These are phyloP conservation scores for Lasiosphaeria hispida DNA, from an alignment of 495 filamentous ascomycete species.

Conservation along the genomic window DNA sequence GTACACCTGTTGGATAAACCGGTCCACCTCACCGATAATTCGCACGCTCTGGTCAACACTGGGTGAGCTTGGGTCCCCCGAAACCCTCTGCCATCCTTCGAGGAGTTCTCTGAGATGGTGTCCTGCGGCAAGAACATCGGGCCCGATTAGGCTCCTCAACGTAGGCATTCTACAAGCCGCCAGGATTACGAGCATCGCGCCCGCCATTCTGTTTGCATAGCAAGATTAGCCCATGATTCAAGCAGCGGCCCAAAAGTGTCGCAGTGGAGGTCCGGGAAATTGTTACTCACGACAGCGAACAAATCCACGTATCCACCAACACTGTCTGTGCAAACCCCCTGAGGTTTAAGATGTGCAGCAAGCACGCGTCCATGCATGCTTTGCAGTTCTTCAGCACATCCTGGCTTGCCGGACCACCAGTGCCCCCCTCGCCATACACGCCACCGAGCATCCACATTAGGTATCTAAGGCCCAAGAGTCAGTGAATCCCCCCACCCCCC, in stretches of 20 bases:
- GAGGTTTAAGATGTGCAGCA: constrained; percentile 42
- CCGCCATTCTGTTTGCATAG: constrained; percentile 27
- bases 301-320: constrained; percentile 50
- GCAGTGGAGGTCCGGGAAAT: background rate
- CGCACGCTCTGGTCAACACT: constrained; percentile 35
- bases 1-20: constrained; percentile 28
- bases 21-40: constrained; percentile 32
- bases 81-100: constrained; percentile 25
- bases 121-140: constrained; percentile 29
- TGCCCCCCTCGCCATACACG: background rate
- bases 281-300: constrained; percentile 43
- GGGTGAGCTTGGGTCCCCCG: constrained; percentile 29
- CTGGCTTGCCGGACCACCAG: constrained; percentile 5
- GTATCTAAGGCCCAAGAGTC: constrained; percentile 15
- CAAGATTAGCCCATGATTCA: background rate
- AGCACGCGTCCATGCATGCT: constrained; percentile 41
- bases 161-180: constrained; percentile 25
- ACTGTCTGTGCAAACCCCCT: constrained; percentile 40
- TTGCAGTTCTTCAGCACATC: constrained; percentile 36
- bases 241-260: background rate
- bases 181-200: constrained; percentile 34
- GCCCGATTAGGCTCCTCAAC: constrained; percentile 22
- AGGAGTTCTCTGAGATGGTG: constrained; percentile 27
- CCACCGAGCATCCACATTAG: constrained; percentile 42
- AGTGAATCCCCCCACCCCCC: background rate